Base-by-base conservation (phyloP, 78 protist genomes). In the Dictyostelium capitatum region DNA sequence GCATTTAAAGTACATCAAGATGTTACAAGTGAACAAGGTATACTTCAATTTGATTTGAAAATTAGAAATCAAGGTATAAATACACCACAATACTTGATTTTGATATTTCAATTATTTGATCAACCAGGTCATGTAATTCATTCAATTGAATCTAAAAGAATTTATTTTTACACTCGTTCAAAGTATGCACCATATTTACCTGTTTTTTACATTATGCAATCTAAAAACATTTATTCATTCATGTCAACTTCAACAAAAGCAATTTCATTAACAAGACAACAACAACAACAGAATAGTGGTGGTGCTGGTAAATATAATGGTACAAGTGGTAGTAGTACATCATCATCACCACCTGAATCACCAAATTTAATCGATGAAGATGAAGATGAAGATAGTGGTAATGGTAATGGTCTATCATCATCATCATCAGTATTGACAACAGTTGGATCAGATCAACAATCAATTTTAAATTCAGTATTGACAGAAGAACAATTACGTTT, bases 161-260 rank as follows among this genome's bases (percentile, higher is more conserved):
- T 77, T 77, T 53, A 54, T 15, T 77, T 77, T 30, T 77, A 25
- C 9, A 77, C 82, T 30, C 59, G 82, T 51, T 77, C 82, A 30
- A 77, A 77, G 30, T 77, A 77, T 77, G 82, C 82, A 30, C 82
- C 82, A 1, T 77, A 77, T 30, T 28, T 77, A 25, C 82, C 82
- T 14, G 30, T 77, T 32, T 46, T 77, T 30, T 77, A 77, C 28
- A 77, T 77, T 25, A 77, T 77, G 82, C 43, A 47, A 77, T 77
- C 82, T 0, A 77, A 70, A 41, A 70, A 70, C 32, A 30, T 25
- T 28, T 41, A 17, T 19, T 37, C 32, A 70, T 23, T 46, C 10
- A 30, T 41, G n/a, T 41, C 78, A 5, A 70, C 46, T 15, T 70
- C 78, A 37, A 37, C 43, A 37, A 37, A 37, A 37, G 43, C 43